These are phyloP conservation scores for Xylariomycetidae sp. DNA, from an alignment of 2,329 filamentous ascomycete genomes.

Conservation along the genomic window DNA sequence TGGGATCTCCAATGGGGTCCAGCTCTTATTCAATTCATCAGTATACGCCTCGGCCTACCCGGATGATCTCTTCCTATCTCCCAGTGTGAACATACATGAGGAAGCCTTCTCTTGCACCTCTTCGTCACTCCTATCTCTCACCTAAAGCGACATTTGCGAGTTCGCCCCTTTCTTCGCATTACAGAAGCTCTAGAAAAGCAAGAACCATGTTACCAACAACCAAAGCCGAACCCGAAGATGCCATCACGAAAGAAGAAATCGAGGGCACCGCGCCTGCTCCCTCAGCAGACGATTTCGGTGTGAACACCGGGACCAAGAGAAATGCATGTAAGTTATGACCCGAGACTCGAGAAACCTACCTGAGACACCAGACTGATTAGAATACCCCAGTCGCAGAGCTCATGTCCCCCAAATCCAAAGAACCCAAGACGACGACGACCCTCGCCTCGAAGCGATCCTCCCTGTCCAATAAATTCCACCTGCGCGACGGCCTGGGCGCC, in stretches of 20 bases:
- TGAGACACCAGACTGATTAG: no score
- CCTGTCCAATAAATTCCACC: constrained; percentile 27
- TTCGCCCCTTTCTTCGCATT: no score
- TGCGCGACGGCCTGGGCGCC: constrained; percentile 57
- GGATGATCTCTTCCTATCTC: no score
- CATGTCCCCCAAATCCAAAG: constrained; percentile 46
- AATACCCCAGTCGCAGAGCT: constrained; percentile 43
- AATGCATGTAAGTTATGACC: constrained; percentile 35
- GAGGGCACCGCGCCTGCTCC: constrained; percentile 27
- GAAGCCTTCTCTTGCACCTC: no score
- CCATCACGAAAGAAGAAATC: constrained; percentile 37
- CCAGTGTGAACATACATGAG: no score
- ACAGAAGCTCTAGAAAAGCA: no score
- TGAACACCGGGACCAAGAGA: constrained; percentile 22
- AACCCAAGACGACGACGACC: constrained; percentile 7
- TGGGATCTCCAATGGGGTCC: no score
- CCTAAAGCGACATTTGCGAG: no score
- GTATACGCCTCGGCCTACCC: no score
- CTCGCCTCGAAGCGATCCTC: constrained; percentile 12
- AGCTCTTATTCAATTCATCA: no score
- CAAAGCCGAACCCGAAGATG: constrained; percentile 32
- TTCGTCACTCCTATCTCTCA: no score
- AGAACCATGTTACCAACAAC: no score
- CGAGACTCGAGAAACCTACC: not conserved
- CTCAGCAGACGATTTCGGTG: constrained; percentile 11